These are phyloP conservation scores for Pyricularia sp. DNA, from an alignment of 2,329 filamentous ascomycete genomes.

Conservation along the genomic window DNA sequence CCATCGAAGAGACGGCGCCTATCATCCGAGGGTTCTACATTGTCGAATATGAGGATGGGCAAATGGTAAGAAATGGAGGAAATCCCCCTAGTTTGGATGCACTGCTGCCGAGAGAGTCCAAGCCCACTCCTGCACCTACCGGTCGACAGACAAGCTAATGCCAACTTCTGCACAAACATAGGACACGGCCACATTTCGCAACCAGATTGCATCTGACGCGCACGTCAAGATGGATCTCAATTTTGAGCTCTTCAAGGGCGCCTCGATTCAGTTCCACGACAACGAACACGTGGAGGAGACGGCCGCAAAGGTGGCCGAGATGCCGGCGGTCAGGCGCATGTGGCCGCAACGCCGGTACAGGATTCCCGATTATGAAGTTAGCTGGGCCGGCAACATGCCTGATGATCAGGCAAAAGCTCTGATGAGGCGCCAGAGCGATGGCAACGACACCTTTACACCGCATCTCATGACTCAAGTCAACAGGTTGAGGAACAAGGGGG, in stretches of 20 bases:
- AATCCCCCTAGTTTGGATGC: background rate
- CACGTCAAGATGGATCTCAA: constrained; percentile 33
- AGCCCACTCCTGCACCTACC: background rate
- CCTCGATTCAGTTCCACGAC: constrained; percentile 38
- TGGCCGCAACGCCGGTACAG: constrained; percentile 34
- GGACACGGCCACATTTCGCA: constrained; percentile 28
- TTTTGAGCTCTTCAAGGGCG: constrained; percentile 39
- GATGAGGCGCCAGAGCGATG: constrained; percentile 6
- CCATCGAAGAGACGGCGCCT: constrained; percentile 8
- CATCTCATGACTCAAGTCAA: constrained; percentile 45
- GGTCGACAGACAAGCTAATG: constrained; percentile 4
- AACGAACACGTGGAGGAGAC: constrained; percentile 28
- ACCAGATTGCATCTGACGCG: constrained; percentile 24
- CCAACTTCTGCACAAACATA: constrained; percentile 9
- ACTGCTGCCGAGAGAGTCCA: background rate
- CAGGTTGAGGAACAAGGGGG: constrained; percentile 33
- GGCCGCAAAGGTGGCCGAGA: constrained; percentile 24
- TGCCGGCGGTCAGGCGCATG: constrained; percentile 33
- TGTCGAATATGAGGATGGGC: constrained; percentile 35
- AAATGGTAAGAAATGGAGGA: constrained; percentile 22
- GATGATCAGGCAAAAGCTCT: constrained; percentile 11
- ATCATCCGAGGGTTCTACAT: constrained; percentile 36
- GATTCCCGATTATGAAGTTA: constrained; percentile 29
- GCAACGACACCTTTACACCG: constrained; percentile 29
- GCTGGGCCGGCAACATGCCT: constrained; percentile 25